These are phyloP conservation scores for Rhododendron griersonianum DNA, from an alignment of 148 eudicot species.

Conservation along the genomic window DNA sequence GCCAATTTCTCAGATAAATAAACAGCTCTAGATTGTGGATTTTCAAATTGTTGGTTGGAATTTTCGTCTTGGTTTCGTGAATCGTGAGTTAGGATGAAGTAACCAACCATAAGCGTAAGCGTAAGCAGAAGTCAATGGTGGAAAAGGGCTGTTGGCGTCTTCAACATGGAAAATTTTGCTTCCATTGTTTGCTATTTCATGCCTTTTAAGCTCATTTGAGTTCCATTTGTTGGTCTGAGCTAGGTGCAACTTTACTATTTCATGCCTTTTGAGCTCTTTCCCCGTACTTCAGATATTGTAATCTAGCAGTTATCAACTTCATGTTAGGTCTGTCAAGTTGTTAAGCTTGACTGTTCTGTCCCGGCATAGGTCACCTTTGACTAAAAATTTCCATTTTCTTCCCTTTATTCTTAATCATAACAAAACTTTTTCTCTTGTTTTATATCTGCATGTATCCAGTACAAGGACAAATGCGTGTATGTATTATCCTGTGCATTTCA, in stretches of 20 bases:
- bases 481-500: neutral
- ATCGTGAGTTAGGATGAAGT: neutral
- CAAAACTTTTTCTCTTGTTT: neutral
- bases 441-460: neutral
- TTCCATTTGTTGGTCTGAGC: neutral
- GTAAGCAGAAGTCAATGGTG: neutral
- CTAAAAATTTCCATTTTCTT: neutral
- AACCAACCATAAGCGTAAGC: neutral
- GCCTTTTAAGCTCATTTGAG: neutral
- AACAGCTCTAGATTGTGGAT: neutral
- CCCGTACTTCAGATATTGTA: neutral
- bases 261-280: neutral
- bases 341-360: neutral
- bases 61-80: neutral
- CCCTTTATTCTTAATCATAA: neutral
- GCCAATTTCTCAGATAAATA: neutral
- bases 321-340: neutral
- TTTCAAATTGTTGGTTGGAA: neutral
- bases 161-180: neutral
- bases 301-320: neutral
- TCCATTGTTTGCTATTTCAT: neutral
- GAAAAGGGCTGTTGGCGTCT: neutral
- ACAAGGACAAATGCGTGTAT: neutral
- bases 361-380: neutral
- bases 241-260: neutral